Base-by-base conservation (phyloP, 352 stramenopile species). In the Phytopythium cucurbitacearum region DNA sequence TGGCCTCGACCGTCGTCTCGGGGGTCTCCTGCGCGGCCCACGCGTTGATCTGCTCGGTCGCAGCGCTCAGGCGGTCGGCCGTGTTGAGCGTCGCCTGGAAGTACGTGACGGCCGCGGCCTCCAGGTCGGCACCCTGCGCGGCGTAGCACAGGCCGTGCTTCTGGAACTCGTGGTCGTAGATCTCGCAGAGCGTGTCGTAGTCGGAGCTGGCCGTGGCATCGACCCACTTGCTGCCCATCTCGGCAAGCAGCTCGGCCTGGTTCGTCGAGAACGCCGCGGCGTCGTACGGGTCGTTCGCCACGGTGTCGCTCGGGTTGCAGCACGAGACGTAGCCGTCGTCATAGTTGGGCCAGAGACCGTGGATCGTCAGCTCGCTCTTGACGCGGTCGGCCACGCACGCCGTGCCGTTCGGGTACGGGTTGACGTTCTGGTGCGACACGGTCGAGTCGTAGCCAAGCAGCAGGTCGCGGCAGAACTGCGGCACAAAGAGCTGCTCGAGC, bases 101-200 rank as follows among this genome's bases (percentile, higher is more conserved):
- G 75, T 91, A 91, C 47, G 72, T 73, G 13, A 75, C 73, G 1
- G 80, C 70, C 5, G 69, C 70, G 16, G 69, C 59, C 50, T 77
- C 69, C 16, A 71, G 75, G 60, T 91, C 65, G 13, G 64, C 66
- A 4, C 58, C 79, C 13, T 71, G 67, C 0, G 81, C 79, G 34
- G 73, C 76, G 57, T 83, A 91, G 67, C 81, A 91, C 33, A 89
- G 56, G 11, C 81, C 81, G 64, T 91, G 81, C 67, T 91, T 91
- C 67, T 91, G 81, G 70, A 84, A 89, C 62, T 89, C 79, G 66
- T 91, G 81, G 67, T 89, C 73, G 67, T 89, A 91, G 59, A 87
- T 83, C 65, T 91, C 76, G 48, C 81, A 91, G 7, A 91, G 67
- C 53, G 69, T 65, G 58, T 87, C 70, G 61, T 82, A 76, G 11